Evolutionary conservation across 352 stramenopile species (phyloP), one percentile per base, ranked within the genome.

Genomic region (Phytophthora pisi): DNA sequence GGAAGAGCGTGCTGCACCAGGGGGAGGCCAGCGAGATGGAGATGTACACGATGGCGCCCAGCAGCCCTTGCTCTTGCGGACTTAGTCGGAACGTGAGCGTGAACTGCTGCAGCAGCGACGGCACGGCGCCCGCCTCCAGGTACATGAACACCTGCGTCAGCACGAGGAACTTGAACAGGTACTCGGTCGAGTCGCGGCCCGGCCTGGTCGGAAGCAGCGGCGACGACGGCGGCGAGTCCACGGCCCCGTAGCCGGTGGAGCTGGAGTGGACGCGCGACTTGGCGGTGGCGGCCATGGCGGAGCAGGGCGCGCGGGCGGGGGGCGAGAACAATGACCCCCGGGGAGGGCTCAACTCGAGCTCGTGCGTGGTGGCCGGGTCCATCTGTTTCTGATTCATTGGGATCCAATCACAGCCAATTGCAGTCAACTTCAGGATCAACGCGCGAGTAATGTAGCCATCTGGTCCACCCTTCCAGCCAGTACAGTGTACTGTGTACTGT

Each of bases 111-210:
- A 96, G 78, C 36, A 96, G 73, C 50, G 89, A 88, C 36, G 88
- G 88, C 67, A 96, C 86, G 15, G 88, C 89, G 57, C 89, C 89
- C 5, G 89, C 89, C 64, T 96, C 89, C 38, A 95, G 72, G 65
- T 96, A 96, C 77, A 96, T 92, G 68, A 84, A 92, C 31, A 95
- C 82, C 64, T 96, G 88, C 38, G 81, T 84, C 52, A 95, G 77
- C 58, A 96, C 80, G 26, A 96, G 74, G 62, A 85, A 96, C 61
- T 93, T 91, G 77, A 96, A 96, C 5, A 96, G 76, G 60, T 93
- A 90, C 40, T 88, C 83, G 53, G 68, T 76, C 46, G 52, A 43
- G 47, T 63, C 40, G 23, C 57, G 28, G 18, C 52, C 57, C 16
- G 52, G 26, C 28, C 38, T 34, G 38, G 52, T 31, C n/a, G 67